Evolutionary conservation across 352 stramenopile genomes (phyloP), one percentile per base, ranked within the genome.

Genomic region (Phytophthora hybrid): DNA sequence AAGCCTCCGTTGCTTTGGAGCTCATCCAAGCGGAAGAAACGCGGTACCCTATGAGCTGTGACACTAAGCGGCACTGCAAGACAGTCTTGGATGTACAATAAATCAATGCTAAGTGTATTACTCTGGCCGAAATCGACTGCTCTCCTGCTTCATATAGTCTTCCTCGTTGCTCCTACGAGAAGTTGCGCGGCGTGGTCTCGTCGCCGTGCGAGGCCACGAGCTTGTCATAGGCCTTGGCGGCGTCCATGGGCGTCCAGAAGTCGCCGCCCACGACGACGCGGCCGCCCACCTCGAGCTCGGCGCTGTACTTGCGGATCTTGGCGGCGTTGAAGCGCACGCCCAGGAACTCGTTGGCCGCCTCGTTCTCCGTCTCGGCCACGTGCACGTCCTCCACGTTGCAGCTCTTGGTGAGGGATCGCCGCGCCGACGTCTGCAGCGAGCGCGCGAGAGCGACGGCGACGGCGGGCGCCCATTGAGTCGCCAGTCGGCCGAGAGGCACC

Each of bases 161-260:
- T 9, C 41, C 23, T 3, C 23, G 23, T 3, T 18, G 5, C 3
- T 26, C 23, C 23, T 26, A 62, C 19, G 21, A 19, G 41, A 93
- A 91, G 69, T 93, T 91, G 62, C 84, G 77, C 54, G 83, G 78
- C 67, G 82, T 87, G 23, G 82, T 82, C 31, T 84, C 56, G 52
- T 91, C 85, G 56, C 83, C 89, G 67, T 91, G 90, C 16, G 91
- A 72, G 26, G 78, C 82, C 62, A 91, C 84, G 47, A 93, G 81
- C 63, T 90, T 77, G 66, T 92, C 85, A 74, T 92, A 92, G 55
- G 73, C 80, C 68, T 89, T 88, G 61, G 83, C 85, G 9, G 85
- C 85, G 53, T 93, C 85, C 26, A 87, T 71, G 63, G 87, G 85
- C 53, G 87, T 92, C 87, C 87, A 93, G 57, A 81, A 92, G 66